Evolutionary conservation across 441 rosid genomes (phyloP), one percentile per base, ranked within the genome.

Genomic region (Erodium texanum): DNA sequence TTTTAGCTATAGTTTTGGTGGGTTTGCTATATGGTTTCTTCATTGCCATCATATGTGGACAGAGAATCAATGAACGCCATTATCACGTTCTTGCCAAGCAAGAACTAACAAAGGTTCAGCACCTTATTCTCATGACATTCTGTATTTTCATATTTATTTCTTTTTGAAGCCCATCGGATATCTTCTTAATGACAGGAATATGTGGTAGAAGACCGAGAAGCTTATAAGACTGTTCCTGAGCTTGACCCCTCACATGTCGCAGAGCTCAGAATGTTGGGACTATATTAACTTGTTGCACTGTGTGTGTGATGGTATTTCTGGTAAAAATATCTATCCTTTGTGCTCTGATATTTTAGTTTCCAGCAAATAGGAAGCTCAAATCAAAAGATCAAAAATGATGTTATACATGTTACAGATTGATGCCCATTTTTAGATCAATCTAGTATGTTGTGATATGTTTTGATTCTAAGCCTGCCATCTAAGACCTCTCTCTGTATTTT

Each of bases 11-110:
- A 76, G 78, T 95, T 68, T 80, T 95, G 87, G 99, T 95, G 81
- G 99, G 99, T 77, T 75, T 95, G 77, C 95, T 95, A 67, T 95
- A 95, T 54, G 99, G 97, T 64, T 92, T 92, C 82, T 92, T 95
- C 83, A 95, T 95, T 41, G 98, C 98, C 70, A 95, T 95, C 71
- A 95, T 95, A 80, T 95, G 99, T 76, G 99, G 99, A 67, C 99
- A 95, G 77, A 85, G 87, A 87, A 95, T 95, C 69, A 92, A 80
- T 69, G 99, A 95, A 77, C 90, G 99, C 23, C 99, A 95, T 73
- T 90, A 95, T 75, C 99, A 95, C 62, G 87, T 95, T 76, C 98
- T 95, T 58, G 99, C 97, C 67, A 95, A 92, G 76, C 98, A 95
- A 86, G 99, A 95, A 82, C 84, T 95, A 66, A 95, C 99, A 48